Evolutionary conservation across 2,329 filamentous ascomycete species (phyloP).

Genomic region (Aspergillus glaucus): DNA sequence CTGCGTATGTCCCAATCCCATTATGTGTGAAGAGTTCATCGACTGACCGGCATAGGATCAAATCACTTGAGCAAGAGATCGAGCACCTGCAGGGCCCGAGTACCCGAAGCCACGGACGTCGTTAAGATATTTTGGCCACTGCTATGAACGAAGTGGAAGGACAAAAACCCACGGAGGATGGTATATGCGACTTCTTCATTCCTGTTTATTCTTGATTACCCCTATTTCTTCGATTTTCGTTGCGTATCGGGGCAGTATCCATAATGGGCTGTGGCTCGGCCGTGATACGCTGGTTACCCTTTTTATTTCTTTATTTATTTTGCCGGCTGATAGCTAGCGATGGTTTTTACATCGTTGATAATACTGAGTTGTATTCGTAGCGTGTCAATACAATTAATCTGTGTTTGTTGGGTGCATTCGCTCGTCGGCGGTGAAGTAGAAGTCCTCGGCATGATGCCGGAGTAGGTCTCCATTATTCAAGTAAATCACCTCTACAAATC

Average conservation of each 20-base stretch:
- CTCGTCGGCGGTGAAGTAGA: neutral
- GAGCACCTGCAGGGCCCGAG: slow-evolving; percentile 87
- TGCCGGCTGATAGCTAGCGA: slow-evolving; percentile 37
- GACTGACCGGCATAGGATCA: slow-evolving; percentile 39
- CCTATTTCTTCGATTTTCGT: slow-evolving; percentile 22
- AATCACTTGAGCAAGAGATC: slow-evolving; percentile 70
- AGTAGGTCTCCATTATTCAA: too few species aligned
- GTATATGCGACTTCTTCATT: slow-evolving; percentile 21
- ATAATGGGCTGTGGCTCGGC: slow-evolving; percentile 10
- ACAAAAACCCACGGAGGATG: slow-evolving; percentile 17
- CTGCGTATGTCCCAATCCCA: slow-evolving; percentile 47
- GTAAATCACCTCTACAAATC: neutral
- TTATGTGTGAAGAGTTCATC: neutral
- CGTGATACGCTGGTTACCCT: slow-evolving; percentile 20
- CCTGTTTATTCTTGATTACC: slow-evolving; percentile 28
- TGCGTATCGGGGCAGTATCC: slow-evolving; percentile 25
- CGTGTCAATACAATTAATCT: slow-evolving; percentile 36
- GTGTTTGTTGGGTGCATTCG: slow-evolving; percentile 2
- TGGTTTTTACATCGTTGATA: slow-evolving; percentile 37
- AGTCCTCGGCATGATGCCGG: too few species aligned
- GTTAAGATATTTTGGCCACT: slow-evolving; percentile 48
- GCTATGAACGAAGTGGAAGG: slow-evolving; percentile 18
- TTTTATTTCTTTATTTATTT: slow-evolving; percentile 30
- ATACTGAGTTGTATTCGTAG: slow-evolving; percentile 37
- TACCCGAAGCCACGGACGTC: slow-evolving; percentile 85